Conservation (phyloP, 768 basidiomycete genomes). For the Leccinum incarnatum region DNA sequence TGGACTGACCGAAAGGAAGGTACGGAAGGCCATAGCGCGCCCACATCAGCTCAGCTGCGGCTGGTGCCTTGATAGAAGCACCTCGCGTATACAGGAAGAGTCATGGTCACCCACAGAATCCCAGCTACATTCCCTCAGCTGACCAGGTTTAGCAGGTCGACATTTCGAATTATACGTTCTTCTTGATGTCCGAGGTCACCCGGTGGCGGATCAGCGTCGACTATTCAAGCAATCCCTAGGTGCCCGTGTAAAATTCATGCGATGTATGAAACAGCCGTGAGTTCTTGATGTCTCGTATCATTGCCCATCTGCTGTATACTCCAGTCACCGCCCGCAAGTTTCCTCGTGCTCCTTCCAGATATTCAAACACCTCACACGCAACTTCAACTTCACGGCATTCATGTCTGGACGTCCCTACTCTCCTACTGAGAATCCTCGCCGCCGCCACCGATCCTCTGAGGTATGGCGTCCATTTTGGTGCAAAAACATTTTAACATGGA, state of each 20-base stretch:
- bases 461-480: constrained; percentile 2
- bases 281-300: constrained; percentile 1
- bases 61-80: not conserved
- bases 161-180: not conserved
- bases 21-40: not conserved
- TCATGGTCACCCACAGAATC: not conserved
- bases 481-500: not conserved
- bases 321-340: not conserved
- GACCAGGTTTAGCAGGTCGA: not conserved
- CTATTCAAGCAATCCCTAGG: not conserved
- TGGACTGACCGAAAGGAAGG: not conserved
- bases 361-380: constrained; percentile 1
- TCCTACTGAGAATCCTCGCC: not conserved
- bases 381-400: constrained; percentile 6
- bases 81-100: not conserved
- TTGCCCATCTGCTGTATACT: constrained; percentile 10
- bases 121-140: not conserved
- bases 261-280: constrained; percentile 3
- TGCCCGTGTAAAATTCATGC: not conserved
- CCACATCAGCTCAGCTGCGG: not conserved
- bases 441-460: not conserved
- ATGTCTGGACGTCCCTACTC: constrained; percentile 2
- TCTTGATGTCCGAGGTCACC: not conserved
- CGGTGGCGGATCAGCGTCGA: constrained; percentile 1
- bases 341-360: not conserved